Conservation (phyloP, 805 yeast genomes). For the Lachancea sp. region DNA sequence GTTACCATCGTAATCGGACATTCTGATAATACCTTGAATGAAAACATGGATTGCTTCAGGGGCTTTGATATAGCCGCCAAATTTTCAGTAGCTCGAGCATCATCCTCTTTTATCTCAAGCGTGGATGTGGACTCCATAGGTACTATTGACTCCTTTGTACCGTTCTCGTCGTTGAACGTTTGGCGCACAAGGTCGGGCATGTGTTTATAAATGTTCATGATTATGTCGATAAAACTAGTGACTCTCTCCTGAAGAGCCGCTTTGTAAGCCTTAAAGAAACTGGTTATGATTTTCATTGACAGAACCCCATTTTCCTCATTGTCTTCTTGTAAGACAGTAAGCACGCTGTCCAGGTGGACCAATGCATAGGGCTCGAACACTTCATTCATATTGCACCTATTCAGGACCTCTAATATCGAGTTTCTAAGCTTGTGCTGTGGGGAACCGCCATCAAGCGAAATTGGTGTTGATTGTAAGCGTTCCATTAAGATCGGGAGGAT, state of each 20-base stretch:
- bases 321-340: slow-evolving; percentile 58
- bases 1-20: slow-evolving; percentile 97
- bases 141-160: slow-evolving; percentile 5
- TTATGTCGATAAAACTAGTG: slow-evolving; percentile 68
- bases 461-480: slow-evolving; percentile 59
- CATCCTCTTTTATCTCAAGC: slow-evolving; percentile 7
- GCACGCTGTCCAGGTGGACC: slow-evolving; percentile 51
- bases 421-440: slow-evolving; percentile 74
- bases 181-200: slow-evolving; percentile 69
- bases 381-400: slow-evolving; percentile 78
- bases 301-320: slow-evolving; percentile 94
- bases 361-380: slow-evolving; percentile 65
- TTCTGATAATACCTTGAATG: slow-evolving; percentile 89
- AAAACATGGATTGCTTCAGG: slow-evolving; percentile 61
- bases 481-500: slow-evolving; percentile 64
- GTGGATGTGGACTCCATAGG: slow-evolving; percentile 5
- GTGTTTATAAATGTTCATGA: slow-evolving; percentile 70
- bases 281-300: slow-evolving; percentile 81
- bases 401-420: slow-evolving; percentile 68
- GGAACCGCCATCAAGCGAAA: slow-evolving; percentile 59
- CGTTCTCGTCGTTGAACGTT: slow-evolving; percentile 43
- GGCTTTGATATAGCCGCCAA: slow-evolving; percentile 35
- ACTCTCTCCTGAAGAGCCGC: slow-evolving; percentile 60
- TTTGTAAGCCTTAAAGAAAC: slow-evolving; percentile 81
- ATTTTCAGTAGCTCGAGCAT: slow-evolving; percentile 4